Evolutionary conservation across 345 rosid species (phyloP), one percentile per base, ranked within the genome.

Genomic region (Boechera retrofracta): DNA sequence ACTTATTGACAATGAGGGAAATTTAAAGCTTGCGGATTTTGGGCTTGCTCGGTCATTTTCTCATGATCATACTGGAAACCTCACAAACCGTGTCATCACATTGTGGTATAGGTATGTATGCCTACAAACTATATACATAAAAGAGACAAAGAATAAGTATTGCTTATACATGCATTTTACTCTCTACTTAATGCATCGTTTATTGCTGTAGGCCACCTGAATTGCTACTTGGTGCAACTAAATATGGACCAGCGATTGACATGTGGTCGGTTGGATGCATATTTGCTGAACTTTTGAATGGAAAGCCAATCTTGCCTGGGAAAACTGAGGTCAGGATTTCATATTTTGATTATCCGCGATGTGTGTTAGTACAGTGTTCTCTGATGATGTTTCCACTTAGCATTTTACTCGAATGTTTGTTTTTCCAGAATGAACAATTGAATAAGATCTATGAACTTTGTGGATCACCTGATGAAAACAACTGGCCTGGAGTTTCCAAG

Each of bases 201-300:
- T 65, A 48, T 67, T 72, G 36, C 7, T 29, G 32, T 82, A 94
- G 99, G 82, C 99, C 99, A 35, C 98, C 98, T 3, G 98, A 94
- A 66, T 87, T 94, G 83, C 87, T 94, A 56, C 98, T 94, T 77
- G 98, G 98, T 71, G 85, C 98, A 67, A 92, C 98, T 18, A 90
- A 90, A 76, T 94, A 94, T 72, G 95, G 97, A 64, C 97, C 98
- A 66, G 95, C 97, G 39, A 95, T 92, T 79, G 97, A 92, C 74
- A 92, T 92, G 92, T 92, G 97, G 97, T 92, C 98, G 5, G 98
- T 92, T 63, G 97, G 97, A 65, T 94, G 98, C 67, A 90, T 94
- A 64, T 89, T 94, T 87, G 98, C 98, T 15, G 98, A 94, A 81
- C 92, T 94, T 59, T 74, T 94, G 71, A 87, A 89, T 48, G 97